Percentiles rank a stretch among this genome's conserved stretches.
Conservation (phyloP, 768 basidiomycete species). For the Cystobasidium tubakii region DNA sequence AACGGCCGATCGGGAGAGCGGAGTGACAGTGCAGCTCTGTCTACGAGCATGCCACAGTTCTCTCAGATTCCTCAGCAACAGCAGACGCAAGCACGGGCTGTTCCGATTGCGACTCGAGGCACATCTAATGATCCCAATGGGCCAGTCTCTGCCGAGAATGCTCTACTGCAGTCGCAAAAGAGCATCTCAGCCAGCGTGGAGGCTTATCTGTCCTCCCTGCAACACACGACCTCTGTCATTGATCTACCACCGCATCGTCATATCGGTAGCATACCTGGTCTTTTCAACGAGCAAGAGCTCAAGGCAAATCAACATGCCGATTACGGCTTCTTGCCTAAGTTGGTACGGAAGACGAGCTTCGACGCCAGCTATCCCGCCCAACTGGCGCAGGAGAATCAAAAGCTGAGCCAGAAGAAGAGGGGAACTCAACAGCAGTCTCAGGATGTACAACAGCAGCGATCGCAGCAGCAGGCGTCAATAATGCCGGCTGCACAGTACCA, state of each 20-base stretch:
- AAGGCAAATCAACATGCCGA: constrained; percentile 34
- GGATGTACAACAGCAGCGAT: neutral
- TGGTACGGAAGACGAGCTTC: constrained; percentile 38
- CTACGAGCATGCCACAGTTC: neutral
- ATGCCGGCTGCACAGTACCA: neutral
- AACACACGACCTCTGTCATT: constrained; percentile 14
- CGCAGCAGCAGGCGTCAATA: neutral
- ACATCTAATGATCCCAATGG: neutral
- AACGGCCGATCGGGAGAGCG: neutral
- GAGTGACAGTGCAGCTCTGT: neutral
- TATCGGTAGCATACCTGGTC: constrained; percentile 34
- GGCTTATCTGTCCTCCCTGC: constrained; percentile 20
- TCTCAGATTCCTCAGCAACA: neutral
- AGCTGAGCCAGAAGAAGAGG: constrained; percentile 9
- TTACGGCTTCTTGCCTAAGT: constrained; percentile 39
- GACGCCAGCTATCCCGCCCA: constrained; percentile 34
- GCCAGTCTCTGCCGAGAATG: neutral
- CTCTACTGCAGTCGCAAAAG: neutral
- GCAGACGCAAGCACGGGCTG: neutral
- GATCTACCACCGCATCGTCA: constrained; percentile 26
- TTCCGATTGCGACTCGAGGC: neutral
- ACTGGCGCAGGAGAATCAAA: constrained; percentile 15
- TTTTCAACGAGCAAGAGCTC: constrained; percentile 30
- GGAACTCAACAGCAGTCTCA: neutral
- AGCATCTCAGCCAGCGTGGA: constrained; percentile 23